These are phyloP conservation scores for Candida maesae DNA, from an alignment of 805 yeast species.

Conservation along the genomic window DNA sequence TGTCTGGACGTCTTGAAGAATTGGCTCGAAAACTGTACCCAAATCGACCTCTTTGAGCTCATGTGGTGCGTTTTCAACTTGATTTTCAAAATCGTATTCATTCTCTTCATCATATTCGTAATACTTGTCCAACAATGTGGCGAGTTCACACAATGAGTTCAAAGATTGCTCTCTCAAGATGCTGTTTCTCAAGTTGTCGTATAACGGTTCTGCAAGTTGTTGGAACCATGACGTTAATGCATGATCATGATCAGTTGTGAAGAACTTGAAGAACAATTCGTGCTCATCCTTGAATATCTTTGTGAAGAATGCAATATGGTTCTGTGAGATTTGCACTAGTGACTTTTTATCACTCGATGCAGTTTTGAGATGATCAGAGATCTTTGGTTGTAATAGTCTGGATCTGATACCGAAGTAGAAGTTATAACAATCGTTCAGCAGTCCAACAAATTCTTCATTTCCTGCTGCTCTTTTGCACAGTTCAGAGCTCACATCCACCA, in stretches of 20 bases:
- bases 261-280: constrained; percentile 52
- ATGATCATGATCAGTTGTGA: constrained; percentile 37
- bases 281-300: constrained; percentile 60
- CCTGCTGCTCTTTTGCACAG: constrained; percentile 35
- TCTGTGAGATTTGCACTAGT: constrained; percentile 59
- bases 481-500: constrained; percentile 34
- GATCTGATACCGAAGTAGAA: constrained; percentile 59
- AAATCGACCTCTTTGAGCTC: constrained; percentile 35
- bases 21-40: constrained; percentile 63
- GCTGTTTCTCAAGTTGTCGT: constrained; percentile 62
- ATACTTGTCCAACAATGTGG: constrained; percentile 63
- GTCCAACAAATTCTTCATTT: constrained; percentile 58
- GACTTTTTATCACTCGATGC: constrained; percentile 27
- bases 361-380: constrained; percentile 35
- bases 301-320: constrained; percentile 54
- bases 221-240: constrained; percentile 56
- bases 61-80: neutral
- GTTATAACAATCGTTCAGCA: constrained; percentile 60
- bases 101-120: constrained; percentile 64
- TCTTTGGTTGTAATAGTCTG: constrained; percentile 41
- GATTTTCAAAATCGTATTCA: constrained; percentile 26
- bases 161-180: constrained; percentile 71
- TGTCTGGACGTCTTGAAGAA: constrained; percentile 73
- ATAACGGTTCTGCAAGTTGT: constrained; percentile 69
- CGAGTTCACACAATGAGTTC: constrained; percentile 66